Evolutionary conservation across 2,329 filamentous ascomycete species (phyloP).

Genomic region (Periglandula ipomoeae): DNA sequence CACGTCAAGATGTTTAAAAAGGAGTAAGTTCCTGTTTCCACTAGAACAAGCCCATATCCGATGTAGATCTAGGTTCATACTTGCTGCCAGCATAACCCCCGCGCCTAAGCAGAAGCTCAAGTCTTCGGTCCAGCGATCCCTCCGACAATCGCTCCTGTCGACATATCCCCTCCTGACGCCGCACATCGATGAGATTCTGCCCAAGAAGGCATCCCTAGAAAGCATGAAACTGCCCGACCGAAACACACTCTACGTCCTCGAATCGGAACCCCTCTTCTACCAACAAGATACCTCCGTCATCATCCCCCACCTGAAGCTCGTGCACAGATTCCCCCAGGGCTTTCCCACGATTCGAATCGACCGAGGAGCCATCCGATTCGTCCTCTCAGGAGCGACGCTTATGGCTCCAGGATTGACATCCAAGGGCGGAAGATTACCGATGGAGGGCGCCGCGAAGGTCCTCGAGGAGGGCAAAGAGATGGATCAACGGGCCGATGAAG

Average conservation of each 20-base stretch:
- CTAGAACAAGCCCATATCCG: not conserved
- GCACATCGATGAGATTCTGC: conserved; percentile 87
- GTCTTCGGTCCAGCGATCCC: conserved; percentile 81
- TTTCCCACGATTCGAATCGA: conserved; percentile 87
- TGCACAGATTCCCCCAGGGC: conserved; percentile 80
- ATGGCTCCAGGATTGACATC: conserved; percentile 94
- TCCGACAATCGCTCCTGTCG: conserved; percentile 73
- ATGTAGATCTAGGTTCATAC: not conserved
- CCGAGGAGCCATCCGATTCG: conserved; percentile 92
- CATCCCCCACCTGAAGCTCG: conserved; percentile 78
- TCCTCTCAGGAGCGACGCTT: conserved; percentile 82
- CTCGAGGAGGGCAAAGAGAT: conserved; percentile 33
- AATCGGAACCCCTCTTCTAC: conserved; percentile 76
- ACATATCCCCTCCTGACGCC: conserved; percentile 80
- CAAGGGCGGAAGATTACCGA: conserved; percentile 69
- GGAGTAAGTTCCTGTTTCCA: conserved; percentile 49
- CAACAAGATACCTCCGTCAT: conserved; percentile 71
- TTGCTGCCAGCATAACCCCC: conserved; percentile 51
- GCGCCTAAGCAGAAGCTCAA: conserved; percentile 93
- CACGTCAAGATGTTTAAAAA: conserved; percentile 76
- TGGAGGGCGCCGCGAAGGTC: conserved; percentile 27
- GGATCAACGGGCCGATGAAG: conserved; percentile 32
- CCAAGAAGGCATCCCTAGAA: conserved; percentile 87
- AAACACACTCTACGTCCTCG: conserved; percentile 78
- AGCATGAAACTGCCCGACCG: conserved; percentile 90